These are phyloP conservation scores for Phytopythium ostracodes DNA, from an alignment of 352 stramenopile species.

Conservation along the genomic window DNA sequence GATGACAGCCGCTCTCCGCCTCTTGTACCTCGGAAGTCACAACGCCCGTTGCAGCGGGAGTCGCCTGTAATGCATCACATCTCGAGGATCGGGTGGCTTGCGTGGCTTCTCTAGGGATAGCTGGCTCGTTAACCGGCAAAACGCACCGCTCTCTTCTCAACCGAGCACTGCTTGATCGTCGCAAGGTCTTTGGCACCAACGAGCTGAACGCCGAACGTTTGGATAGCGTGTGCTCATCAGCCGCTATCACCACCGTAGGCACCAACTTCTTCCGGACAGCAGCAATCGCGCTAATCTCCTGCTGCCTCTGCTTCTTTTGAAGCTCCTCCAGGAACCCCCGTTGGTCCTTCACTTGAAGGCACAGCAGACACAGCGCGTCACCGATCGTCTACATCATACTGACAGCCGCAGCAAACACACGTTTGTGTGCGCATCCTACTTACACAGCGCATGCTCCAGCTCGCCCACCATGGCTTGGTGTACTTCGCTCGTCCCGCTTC, in stretches of 20 bases:
- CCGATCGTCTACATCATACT: neutral
- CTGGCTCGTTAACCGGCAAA: neutral
- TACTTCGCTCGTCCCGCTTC: slow-evolving; percentile 19
- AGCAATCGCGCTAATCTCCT: slow-evolving; percentile 32
- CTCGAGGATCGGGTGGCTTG: neutral
- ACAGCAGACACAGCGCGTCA: neutral
- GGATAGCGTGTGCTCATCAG: neutral
- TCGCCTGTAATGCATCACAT: neutral
- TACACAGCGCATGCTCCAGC: slow-evolving; percentile 43
- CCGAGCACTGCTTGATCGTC: neutral
- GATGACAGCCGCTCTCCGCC: neutral
- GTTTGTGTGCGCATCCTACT: neutral
- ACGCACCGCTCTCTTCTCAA: neutral
- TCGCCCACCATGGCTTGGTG: slow-evolving; percentile 35
- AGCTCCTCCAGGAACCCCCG: slow-evolving; percentile 27
- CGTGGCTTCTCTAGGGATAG: neutral
- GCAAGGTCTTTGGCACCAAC: neutral
- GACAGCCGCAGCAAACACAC: neutral
- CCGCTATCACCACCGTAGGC: neutral
- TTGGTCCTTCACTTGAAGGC: slow-evolving; percentile 29
- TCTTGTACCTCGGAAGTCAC: neutral
- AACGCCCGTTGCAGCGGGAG: neutral
- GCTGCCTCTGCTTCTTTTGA: slow-evolving; percentile 24
- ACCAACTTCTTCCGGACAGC: slow-evolving; percentile 14
- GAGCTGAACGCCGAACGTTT: neutral